Base-by-base conservation (phyloP, 2,329 filamentous ascomycete genomes). In the Penicillium brasilianum region DNA sequence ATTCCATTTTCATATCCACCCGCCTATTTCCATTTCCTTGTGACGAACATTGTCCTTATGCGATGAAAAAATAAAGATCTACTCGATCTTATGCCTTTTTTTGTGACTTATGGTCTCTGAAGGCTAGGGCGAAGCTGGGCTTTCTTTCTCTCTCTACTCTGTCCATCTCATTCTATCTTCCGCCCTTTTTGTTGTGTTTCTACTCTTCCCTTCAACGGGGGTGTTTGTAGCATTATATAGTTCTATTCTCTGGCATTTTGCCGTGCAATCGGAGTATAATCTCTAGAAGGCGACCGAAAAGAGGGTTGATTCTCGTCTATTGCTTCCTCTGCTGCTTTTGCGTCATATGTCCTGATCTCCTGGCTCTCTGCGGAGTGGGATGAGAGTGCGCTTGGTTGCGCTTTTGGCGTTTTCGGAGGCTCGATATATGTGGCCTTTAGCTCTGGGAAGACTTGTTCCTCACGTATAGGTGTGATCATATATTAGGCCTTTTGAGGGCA, bases 171-270 rank as follows among this genome's bases (percentile, higher is more conserved):
- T 37, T 34, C 46, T 37, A 28, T 55, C 25, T 54, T 28, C 50
- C 9, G 3, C 25, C 20, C 28, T 28, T 52, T 36, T 43, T 43
- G 34, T 41, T 41, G 18, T 16, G n/a, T 41, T 46, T 37, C 18
- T 39, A 34, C 25, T n/a, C 22, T 5, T 48, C 14, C 41, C 28
- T 55, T 22, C 51, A 13, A 30, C 37, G 52, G 39, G 49, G 62
- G 41, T 50, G 46, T 50, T 28, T 61, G 60, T 66, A 62, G 58
- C 55, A 39, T 59, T 48, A 34, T 64, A 59, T 67, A 67, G 59
- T 60, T 37, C 41, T 64, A 60, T 34, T 25, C 34, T 20, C 32
- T 25, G 18, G 16, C 16, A 52, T 48, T 22, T 53, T 36, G 30
- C 49, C 16, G 18, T 39, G 20, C 52, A 25, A 30, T 61, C 52